These are phyloP conservation scores for Linum trigynum DNA, from an alignment of 345 rosid genomes.

Conservation along the genomic window DNA sequence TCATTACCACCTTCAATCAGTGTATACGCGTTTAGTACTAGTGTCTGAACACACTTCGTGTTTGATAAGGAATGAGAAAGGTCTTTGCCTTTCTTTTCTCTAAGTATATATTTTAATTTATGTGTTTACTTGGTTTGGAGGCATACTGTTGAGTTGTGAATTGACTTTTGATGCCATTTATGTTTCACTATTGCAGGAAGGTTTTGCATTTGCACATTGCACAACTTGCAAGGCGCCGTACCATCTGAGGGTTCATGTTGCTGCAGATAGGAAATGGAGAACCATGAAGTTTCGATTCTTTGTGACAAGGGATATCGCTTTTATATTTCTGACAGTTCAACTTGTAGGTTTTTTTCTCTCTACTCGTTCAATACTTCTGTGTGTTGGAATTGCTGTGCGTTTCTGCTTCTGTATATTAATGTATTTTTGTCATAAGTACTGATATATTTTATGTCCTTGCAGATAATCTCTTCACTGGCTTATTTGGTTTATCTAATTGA, in stretches of 20 bases:
- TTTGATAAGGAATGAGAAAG: too few species aligned
- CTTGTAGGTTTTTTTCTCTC: constrained; percentile 41
- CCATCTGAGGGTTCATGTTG: constrained; percentile 93
- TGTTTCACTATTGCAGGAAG: constrained; percentile 54
- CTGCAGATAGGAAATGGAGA: constrained; percentile 95
- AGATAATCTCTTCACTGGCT: constrained; percentile 87
- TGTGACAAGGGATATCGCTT: constrained; percentile 89
- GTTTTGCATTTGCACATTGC: constrained; percentile 98
- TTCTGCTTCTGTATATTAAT: constrained; percentile 1
- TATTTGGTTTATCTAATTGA: constrained; percentile 81
- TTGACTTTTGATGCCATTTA: not conserved
- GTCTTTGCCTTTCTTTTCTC: too few species aligned
- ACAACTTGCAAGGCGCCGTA: constrained; percentile 98
- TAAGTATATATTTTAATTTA: too few species aligned
- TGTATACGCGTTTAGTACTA: too few species aligned
- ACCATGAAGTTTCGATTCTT: constrained; percentile 93
- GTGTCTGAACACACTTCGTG: too few species aligned
- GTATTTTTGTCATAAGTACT: constrained; percentile 6
- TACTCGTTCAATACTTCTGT: not conserved
- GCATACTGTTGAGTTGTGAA: not conserved
- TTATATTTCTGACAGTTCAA: constrained; percentile 88
- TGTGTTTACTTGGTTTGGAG: not conserved
- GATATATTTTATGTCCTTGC: constrained; percentile 3
- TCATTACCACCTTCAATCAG: not conserved
- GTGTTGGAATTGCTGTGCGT: not conserved